phyloP scores from a whole-genome alignment of 768 basidiomycete genomes.

The Astraeus odoratus region DNA sequence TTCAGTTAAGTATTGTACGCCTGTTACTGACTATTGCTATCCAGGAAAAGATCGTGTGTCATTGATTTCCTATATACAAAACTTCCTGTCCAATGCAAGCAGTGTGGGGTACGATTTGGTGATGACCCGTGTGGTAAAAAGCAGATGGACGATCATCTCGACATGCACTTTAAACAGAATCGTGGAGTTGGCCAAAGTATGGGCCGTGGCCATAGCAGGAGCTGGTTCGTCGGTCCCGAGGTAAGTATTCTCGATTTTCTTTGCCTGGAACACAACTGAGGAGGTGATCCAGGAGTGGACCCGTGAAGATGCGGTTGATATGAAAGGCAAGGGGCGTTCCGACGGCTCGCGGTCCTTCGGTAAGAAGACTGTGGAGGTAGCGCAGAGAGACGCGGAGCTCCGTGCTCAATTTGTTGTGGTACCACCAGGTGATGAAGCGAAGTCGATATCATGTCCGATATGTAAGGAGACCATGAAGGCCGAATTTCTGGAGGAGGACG shows the following conservation, averaged over 20 bases:
- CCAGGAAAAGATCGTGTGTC: conserved; percentile 45
- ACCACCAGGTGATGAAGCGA: conserved; percentile 84
- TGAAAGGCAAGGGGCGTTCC: conserved; percentile 64
- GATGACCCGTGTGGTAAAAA: conserved; percentile 68
- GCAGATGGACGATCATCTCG: conserved; percentile 80
- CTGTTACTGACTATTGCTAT: conserved; percentile 14
- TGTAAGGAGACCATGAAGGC: conserved; percentile 92
- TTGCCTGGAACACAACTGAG: conserved; percentile 10
- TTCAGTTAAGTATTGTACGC: neutral
- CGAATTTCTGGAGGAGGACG: conserved; percentile 91
- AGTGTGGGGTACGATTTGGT: conserved; percentile 85
- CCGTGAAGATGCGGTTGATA: conserved; percentile 51
- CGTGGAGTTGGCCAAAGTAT: conserved; percentile 69
- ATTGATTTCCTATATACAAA: conserved; percentile 66
- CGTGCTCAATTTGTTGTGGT: conserved; percentile 78
- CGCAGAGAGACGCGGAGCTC: conserved; percentile 70
- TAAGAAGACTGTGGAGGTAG: conserved; percentile 56
- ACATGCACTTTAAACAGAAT: conserved; percentile 95
- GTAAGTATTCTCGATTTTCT: conserved; percentile 38
- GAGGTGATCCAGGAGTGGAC: conserved; percentile 74
- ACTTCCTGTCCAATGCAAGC: conserved; percentile 81
- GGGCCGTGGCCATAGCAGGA: conserved; percentile 81
- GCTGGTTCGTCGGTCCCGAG: conserved; percentile 82
- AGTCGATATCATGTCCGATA: conserved; percentile 81
- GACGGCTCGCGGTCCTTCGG: conserved; percentile 44